Conservation (phyloP, 2,329 filamentous ascomycete genomes). For the Claviceps sp. region DNA sequence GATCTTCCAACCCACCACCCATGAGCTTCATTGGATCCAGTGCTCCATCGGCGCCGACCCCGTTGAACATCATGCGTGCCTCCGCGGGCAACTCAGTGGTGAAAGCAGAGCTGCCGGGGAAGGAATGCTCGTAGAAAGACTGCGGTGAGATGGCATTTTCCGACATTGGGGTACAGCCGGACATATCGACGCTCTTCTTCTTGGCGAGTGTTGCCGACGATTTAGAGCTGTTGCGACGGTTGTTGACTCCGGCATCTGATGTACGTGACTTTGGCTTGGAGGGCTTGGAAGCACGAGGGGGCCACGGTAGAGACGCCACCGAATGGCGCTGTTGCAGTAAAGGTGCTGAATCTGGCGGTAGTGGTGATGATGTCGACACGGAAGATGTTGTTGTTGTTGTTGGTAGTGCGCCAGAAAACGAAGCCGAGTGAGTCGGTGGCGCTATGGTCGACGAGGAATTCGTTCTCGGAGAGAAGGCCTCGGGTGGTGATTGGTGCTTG, state of each 20-base stretch:
- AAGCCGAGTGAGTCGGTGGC: constrained; percentile 1
- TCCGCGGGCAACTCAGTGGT: constrained; percentile 29
- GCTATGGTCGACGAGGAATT: background rate
- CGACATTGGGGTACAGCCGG: background rate
- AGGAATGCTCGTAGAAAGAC: constrained; percentile 6
- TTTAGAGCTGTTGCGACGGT: constrained; percentile 3
- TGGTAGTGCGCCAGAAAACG: background rate
- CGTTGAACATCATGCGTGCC: constrained; percentile 25
- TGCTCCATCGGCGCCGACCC: constrained; percentile 17
- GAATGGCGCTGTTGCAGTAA: background rate
- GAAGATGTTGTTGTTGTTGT: background rate
- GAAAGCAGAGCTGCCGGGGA: constrained; percentile 21
- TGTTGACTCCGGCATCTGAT: background rate
- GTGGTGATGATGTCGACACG: background rate
- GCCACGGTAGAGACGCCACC: background rate
- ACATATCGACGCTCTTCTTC: background rate
- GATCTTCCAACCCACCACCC: constrained; percentile 7
- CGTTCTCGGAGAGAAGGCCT: background rate
- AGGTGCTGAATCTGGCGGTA: background rate
- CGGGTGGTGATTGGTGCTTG: background rate
- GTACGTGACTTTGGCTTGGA: background rate
- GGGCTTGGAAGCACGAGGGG: background rate
- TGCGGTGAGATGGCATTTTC: constrained; percentile 9
- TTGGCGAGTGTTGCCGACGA: background rate
- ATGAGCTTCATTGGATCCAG: constrained; percentile 2